Base-by-base conservation (phyloP, 208 protist species). In the Crithidia expoeki region DNA sequence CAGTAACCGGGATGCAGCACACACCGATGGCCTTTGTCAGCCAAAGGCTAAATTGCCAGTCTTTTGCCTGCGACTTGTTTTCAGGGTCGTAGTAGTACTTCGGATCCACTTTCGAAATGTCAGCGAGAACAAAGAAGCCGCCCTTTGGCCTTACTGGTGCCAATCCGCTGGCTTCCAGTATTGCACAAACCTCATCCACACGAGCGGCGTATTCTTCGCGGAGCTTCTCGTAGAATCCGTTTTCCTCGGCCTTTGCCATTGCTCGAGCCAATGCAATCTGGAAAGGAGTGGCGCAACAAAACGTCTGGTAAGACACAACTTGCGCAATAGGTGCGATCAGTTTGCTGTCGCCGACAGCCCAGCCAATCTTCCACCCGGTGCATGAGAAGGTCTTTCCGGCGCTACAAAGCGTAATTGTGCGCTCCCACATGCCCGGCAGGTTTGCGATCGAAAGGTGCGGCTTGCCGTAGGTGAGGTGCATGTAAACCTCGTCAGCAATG, bases 291-390 rank as follows among this genome's bases (percentile, higher is more conserved):
- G 83, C 66, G 33, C 88, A 81, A 70, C 79, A 94, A 60, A 98
- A 98, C 5, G 90, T 84, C 44, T 94, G 89, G 40, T 90, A 94
- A 44, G 92, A 87, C 32, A 90, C 73, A 16, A 86, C 72, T 36
- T 86, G 73, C 6, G 70, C 60, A 25, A 93, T 74, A 4, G 81
- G 63, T 0, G 34, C 33, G 21, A 84, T 86, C 6, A 96, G 36
- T 28, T 66, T 25, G 34, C 74, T 55, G 32, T 72, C 70, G 32
- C 78, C 84, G 25, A 98, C 82, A 36, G 79, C 79, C 92, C 92
- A 97, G 6, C 95, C 94, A 51, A 98, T 68, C 60, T 98, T 98
- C 92, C 92, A 98, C 1, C 97, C 97, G 1, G 97, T 98, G 42
- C 88, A 93, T 0, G 81, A 90, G 66, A 98, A 98, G 14, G 93